phyloP scores from a whole-genome alignment of 163 green algal species.

The Chlorella variabilis region DNA sequence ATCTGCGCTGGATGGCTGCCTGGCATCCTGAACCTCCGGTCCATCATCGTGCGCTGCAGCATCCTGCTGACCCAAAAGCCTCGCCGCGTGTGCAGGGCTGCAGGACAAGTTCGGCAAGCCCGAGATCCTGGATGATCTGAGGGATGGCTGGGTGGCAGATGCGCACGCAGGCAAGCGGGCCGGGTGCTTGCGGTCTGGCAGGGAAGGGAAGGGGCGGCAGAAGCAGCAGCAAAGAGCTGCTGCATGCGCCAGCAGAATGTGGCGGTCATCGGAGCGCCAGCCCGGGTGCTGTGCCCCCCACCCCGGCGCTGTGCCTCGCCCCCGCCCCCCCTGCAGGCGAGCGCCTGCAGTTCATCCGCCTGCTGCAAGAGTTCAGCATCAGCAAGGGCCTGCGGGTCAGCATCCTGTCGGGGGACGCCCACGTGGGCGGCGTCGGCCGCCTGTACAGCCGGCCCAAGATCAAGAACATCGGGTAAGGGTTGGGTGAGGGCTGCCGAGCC shows the following conservation, averaged over 20 bases:
- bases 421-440: slow-evolving; percentile 66
- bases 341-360: slow-evolving; percentile 61
- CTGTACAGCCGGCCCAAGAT: slow-evolving; percentile 70
- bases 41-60: too few species aligned
- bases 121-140: slow-evolving; percentile 70
- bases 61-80: too few species aligned
- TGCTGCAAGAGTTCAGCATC: slow-evolving; percentile 62
- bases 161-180: slow-evolving; percentile 37
- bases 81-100: slow-evolving; percentile 15
- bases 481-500: too few species aligned
- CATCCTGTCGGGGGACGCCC: slow-evolving; percentile 79
- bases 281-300: too few species aligned
- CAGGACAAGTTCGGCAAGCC: slow-evolving; percentile 18
- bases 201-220: too few species aligned
- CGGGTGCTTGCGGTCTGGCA: too few species aligned
- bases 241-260: too few species aligned
- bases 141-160: slow-evolving; percentile 49
- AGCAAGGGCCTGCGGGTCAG: slow-evolving; percentile 64
- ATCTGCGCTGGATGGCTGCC: too few species aligned
- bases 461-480: slow-evolving; percentile 33
- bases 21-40: too few species aligned
- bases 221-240: too few species aligned
- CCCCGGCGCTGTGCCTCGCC: too few species aligned
- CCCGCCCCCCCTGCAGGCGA: slow-evolving; percentile 50
- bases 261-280: too few species aligned